Evolutionary conservation across 257 asterid species (phyloP), one percentile per base, ranked within the genome.

Genomic region (Gardenia jasminoides): DNA sequence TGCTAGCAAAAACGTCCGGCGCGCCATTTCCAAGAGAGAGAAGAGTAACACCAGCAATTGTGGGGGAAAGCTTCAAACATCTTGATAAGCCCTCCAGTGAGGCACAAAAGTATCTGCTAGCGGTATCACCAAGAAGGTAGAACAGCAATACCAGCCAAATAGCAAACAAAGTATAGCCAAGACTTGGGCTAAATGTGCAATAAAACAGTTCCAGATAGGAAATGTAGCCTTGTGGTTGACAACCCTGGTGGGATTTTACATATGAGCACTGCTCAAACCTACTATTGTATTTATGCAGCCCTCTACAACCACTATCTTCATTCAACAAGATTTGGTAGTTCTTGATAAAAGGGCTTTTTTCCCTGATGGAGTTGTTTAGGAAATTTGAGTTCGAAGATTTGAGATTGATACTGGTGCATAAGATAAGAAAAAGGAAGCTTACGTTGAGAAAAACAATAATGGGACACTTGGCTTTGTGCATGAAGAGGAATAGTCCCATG

Each of bases 1-100:
- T 72, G 52, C 81, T 70, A 15, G 77, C 52, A 22, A 85, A 79
- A 11, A 85, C 78, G 72, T 85, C 86, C 20, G 86, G 84, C 1
- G 88, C 86, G 6, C 86, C 88, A 80, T 85, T 85, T 66, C 85
- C 85, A n/a, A 85, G 70, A 7, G 88, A 78, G 24, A 85, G 79
- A 47, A 85, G 84, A 46, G 86, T 85, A 3, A 80, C 78, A 20
- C 88, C 88, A 36, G 86, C 86, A 36, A 85, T 12, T 6, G 82
- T 66, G 4, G 86, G 86, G 13, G 86, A 75, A 28, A 82, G 79
- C 70, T 80, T 80, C 70, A 82, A 58, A 41, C 20, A 44, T 41
- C 59, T 74, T 30, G 86, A 85, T 19, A 85, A 33, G 22, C 81
- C 81, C 30, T 78, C 84, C 5, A 85, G 79, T 36, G 84, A 85